phyloP scores from a whole-genome alignment of 1,284 basidiomycete species.

The Puccinia novopanici region DNA sequence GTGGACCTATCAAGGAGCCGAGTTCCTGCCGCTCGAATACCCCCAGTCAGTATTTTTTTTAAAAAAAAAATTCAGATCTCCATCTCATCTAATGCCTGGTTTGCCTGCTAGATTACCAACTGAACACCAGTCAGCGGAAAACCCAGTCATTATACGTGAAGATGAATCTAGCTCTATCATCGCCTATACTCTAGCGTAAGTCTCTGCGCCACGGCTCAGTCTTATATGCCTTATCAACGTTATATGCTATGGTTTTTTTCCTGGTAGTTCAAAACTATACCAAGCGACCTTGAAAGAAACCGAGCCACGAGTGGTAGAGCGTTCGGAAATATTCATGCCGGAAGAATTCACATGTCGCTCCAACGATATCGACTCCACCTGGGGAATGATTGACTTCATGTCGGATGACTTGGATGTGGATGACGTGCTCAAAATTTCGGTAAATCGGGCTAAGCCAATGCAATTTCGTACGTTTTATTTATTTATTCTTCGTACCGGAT shows the following conservation, averaged over 20 bases:
- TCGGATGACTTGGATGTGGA: constrained; percentile 64
- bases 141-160: constrained; percentile 89
- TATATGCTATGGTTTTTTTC: constrained; percentile 8
- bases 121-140: constrained; percentile 78
- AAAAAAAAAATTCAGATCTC: not conserved
- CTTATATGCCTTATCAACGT: not conserved
- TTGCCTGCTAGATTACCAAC: constrained; percentile 42
- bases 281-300: constrained; percentile 61
- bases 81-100: constrained; percentile 7
- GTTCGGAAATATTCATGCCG: constrained; percentile 70
- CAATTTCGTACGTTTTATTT: constrained; percentile 46
- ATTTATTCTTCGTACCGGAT: not conserved
- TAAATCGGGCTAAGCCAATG: constrained; percentile 50
- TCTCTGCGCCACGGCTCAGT: not conserved
- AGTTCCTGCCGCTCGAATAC: constrained; percentile 64
- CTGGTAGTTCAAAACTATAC: constrained; percentile 68
- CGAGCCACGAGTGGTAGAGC: constrained; percentile 61
- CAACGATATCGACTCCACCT: constrained; percentile 53
- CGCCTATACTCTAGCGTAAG: constrained; percentile 72
- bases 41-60: constrained; percentile 61
- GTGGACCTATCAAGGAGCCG: constrained; percentile 61
- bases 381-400: constrained; percentile 54
- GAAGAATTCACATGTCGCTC: constrained; percentile 75
- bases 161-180: constrained; percentile 99
- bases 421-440: constrained; percentile 64